Base-by-base conservation (phyloP, 352 stramenopile species). In the Thalassiosira mediterranea region DNA sequence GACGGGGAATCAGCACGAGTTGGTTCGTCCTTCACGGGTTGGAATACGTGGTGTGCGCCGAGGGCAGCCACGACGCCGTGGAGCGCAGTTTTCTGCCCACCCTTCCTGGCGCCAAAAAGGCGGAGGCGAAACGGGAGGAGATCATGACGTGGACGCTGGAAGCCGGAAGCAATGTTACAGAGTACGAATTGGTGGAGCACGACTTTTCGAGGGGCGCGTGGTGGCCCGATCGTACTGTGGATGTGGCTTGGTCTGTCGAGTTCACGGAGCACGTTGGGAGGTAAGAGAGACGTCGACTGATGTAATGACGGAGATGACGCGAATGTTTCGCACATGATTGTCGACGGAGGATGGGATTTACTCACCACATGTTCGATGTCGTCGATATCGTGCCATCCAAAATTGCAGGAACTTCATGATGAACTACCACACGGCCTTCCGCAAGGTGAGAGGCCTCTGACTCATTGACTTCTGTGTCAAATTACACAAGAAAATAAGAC, bases 191-290 rank as follows among this genome's bases (percentile, higher is more conserved):
- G 40, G 63, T 81, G 3, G 52, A 83, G 52, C 75, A 83, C 34
- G 75, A 83, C 61, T 83, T 84, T 53, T 59, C 38, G 28, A 32
- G 48, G 29, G 75, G 75, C 0, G 72, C 75, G 11, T 83, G 73
- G 72, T 83, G 75, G 75, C 73, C 75, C 13, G 49, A 71, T 17
- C 26, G 78, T 11, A 83, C 75, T 42, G 61, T 84, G 25, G 75
- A 83, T 79, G 72, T 48, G 10, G 73, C 53, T 29, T 83, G 75
- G 75, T 74, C 37, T 62, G 68, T 79, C 2, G 75, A 83, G 21
- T 85, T 83, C 26, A 40, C 69, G 13, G 53, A 69, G 25, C 75
- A 83, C 34, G 75, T 83, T 23, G 48, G 64, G 11, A 17, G n/a
- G n/a, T n/a, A n/a, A n/a, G n/a, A n/a, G n/a, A n/a, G n/a, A n/a